Base-by-base conservation (phyloP, 306 rosid species). In the Glycine soja region DNA sequence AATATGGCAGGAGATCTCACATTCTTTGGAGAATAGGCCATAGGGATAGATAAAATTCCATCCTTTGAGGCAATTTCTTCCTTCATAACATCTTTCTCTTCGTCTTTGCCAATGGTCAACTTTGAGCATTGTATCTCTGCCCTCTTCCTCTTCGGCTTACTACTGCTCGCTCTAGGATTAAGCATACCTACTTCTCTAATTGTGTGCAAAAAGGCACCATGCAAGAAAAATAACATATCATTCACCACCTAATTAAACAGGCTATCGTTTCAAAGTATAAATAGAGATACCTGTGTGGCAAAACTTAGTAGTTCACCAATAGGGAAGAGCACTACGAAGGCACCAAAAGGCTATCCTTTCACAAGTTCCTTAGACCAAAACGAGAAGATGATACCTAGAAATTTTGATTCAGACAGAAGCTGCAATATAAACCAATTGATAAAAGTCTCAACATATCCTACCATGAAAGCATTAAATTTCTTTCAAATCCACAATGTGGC, bases 351-450 rank as follows among this genome's bases (percentile, higher is more conserved):
- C 68, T 2, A 92, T 56, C 75, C 45, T 42, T 86, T 69, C 75
- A 73, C 84, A 92, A 85, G 89, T 78, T 87, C 81, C 61, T 87
- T 14, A 87, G 64, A 77, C 87, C 88, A 63, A 92, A 92, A 48
- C 92, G 92, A 92, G 79, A 92, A 87, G 76, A 82, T 84, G 46
- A 92, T 91, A 43, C 97, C 93, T 9, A 90, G 76, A 79, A 90
- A 76, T 12, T 92, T 90, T 47, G 93, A 84, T 76, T 42, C 45
- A 42, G 45, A 77, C 72, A 90, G 92, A 85, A 92, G 87, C 92
- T 90, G 91, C 84, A 42, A 16, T 56, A 57, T 12, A 57, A 18
- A 57, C 11, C 63, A 57, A 16, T n/a, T 16, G 16, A 12, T 57
- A 18, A 57, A 57, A 11, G 45, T 42, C 45, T 42, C 45, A 5